These are phyloP conservation scores for Fusarium circinatum DNA, from an alignment of 2,329 filamentous ascomycete species.

Conservation along the genomic window DNA sequence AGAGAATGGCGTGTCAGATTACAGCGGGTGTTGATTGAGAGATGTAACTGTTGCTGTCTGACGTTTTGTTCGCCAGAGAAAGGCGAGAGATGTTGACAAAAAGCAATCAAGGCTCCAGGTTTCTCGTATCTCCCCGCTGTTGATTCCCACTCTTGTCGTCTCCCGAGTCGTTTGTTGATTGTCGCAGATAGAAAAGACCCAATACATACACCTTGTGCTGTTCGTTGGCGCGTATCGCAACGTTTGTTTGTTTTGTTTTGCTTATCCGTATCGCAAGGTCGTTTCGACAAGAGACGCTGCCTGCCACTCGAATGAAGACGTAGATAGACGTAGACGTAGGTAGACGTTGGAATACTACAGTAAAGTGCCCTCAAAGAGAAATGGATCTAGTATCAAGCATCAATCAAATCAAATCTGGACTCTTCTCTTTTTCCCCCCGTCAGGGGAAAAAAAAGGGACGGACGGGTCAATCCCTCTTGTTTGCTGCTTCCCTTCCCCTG, in stretches of 20 bases:
- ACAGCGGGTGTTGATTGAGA: neutral
- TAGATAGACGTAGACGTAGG: neutral
- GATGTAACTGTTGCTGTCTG: neutral
- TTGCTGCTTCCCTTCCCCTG: constrained; percentile 18
- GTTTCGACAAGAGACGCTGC: neutral
- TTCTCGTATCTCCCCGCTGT: neutral
- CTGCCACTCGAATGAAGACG: too few relatives aligned
- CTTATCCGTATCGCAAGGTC: constrained; percentile 13
- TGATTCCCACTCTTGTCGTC: neutral
- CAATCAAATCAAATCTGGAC: neutral
- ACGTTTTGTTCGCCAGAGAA: neutral
- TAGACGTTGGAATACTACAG: neutral
- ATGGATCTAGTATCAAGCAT: constrained; percentile 13
- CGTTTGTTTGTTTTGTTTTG: constrained; percentile 4
- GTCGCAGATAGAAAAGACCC: neutral
- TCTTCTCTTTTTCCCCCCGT: constrained; percentile 34
- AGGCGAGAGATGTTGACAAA: neutral
- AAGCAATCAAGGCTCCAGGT: neutral
- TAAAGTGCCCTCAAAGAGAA: neutral
- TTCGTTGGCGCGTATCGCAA: constrained; percentile 12
- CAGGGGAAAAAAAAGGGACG: constrained; percentile 38
- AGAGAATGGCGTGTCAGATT: neutral
- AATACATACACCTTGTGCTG: constrained; percentile 9
- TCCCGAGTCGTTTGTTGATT: neutral
- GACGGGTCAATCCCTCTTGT: constrained; percentile 10